Base-by-base conservation (phyloP, 1,139 yeast species). In the Candida gigantensis region DNA sequence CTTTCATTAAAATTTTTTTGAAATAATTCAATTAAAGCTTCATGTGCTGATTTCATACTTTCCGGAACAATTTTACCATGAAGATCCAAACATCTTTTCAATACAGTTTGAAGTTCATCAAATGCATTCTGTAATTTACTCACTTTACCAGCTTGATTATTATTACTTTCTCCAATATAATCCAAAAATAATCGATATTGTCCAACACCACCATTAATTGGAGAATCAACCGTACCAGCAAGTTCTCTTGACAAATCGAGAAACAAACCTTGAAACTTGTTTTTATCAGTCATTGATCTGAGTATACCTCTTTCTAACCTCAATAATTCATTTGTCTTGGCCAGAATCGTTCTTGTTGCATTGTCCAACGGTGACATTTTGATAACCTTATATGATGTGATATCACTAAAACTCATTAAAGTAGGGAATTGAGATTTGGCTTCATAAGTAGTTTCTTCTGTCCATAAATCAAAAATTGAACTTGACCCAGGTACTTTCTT, bases 181-280 rank as follows among this genome's bases (percentile, higher is more conserved):
- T 61, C 65, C 51, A 85, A 77, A 59, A 88, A 86, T 2, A 77
- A 75, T 42, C 92, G 73, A 62, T 85, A 88, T 52, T 85, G 88
- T 4, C 88, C 87, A 45, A 88, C 87, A 39, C 96, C 96, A 24
- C 96, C 96, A 57, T 88, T 88, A 7, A 88, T 94, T 5, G 96
- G 96, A 0, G 96, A 81, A 55, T 88, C 95, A 40, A 88, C 92
- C 0, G 96, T 86, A 32, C 96, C 96, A 0, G 92, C 77, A 37
- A 88, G 68, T 48, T 81, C 82, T 60, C 95, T 73, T 8, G 94
- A 84, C 41, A 88, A 69, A 55, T 82, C 89, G 53, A 74, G 72
- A 59, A 84, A 75, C 40, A 78, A 57, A 6, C 81, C 62, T 6
- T 68, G 60, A 42, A 64, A 65, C 34, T 74, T 78, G 1, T 71